Percentiles rank a stretch among this genome's conserved stretches.
These are phyloP conservation scores for Wolfiporia cocos DNA, from an alignment of 1,284 basidiomycete species.

Conservation along the genomic window DNA sequence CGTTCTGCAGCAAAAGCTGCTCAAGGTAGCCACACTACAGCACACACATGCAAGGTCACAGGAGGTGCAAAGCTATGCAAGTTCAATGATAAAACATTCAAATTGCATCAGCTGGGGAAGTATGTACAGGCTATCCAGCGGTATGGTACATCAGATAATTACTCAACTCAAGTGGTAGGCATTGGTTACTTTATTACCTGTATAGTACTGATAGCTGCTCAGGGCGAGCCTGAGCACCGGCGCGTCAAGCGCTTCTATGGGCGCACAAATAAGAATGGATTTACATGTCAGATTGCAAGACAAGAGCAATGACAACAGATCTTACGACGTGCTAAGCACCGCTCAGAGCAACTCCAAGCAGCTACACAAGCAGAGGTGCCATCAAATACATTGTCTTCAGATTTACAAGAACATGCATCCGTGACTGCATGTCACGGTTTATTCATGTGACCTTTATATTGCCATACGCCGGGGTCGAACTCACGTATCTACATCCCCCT, in stretches of 20 bases:
- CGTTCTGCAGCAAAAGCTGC: conserved; percentile 8
- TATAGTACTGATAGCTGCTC: not conserved
- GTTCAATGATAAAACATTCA: conserved; percentile 25
- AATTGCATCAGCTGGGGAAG: conserved; percentile 28
- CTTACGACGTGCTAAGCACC: too few relatives aligned
- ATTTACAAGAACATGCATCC: too few relatives aligned
- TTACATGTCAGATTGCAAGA: conserved; percentile 18
- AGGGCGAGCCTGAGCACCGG: conserved; percentile 29
- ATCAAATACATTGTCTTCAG: too few relatives aligned
- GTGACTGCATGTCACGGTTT: too few relatives aligned
- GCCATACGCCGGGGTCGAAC: too few relatives aligned
- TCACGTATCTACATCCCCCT: too few relatives aligned
- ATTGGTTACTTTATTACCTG: too few relatives aligned
- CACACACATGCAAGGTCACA: not conserved
- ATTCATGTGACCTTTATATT: too few relatives aligned
- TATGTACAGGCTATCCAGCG: conserved; percentile 23
- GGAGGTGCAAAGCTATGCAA: not conserved
- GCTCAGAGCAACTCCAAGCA: too few relatives aligned
- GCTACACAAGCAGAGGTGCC: too few relatives aligned
- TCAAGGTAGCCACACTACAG: not conserved
- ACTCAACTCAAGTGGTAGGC: conserved; percentile 27
- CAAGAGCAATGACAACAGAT: conserved; percentile 6
- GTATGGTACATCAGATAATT: conserved; percentile 30
- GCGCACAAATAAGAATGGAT: conserved; percentile 25
- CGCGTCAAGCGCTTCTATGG: conserved; percentile 27